Conservation (phyloP, 768 basidiomycete species). For the Paxillus involutus region DNA sequence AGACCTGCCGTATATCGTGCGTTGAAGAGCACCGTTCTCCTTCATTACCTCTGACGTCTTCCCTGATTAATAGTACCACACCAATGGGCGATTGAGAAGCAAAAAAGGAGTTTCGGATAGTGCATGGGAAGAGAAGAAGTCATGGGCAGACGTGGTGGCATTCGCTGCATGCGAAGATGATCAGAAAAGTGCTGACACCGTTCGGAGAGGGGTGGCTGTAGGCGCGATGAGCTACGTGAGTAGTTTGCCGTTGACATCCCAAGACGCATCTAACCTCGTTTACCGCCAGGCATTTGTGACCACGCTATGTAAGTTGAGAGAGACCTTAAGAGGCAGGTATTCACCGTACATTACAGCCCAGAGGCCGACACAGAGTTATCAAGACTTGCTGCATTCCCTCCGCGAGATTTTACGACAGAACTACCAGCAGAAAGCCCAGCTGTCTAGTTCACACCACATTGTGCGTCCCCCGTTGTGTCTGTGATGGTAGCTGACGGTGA, state of each 20-base stretch:
- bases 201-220: conserved; percentile 59
- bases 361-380: conserved; percentile 63
- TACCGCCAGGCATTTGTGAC: conserved; percentile 58
- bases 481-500: not conserved
- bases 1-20: conserved; percentile 31
- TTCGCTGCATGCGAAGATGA: conserved; percentile 72
- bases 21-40: not conserved
- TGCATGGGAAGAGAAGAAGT: conserved; percentile 43
- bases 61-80: conserved; percentile 46
- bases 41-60: not conserved
- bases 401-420: conserved; percentile 58
- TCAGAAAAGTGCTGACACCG: conserved; percentile 74
- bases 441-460: conserved; percentile 72
- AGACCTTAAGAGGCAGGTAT: not conserved
- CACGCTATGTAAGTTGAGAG: conserved; percentile 39
- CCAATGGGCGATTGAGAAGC: conserved; percentile 54
- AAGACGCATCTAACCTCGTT: not conserved
- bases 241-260: not conserved
- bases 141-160: conserved; percentile 79
- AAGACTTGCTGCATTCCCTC: conserved; percentile 56
- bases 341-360: conserved; percentile 26
- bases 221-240: conserved; percentile 82
- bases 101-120: conserved; percentile 34
- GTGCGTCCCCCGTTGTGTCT: conserved; percentile 29
- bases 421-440: conserved; percentile 70